Percentiles rank a stretch among this genome's conserved stretches.
phyloP scores from a whole-genome alignment of 2,329 filamentous ascomycete genomes.

The Didymella lethalis region DNA sequence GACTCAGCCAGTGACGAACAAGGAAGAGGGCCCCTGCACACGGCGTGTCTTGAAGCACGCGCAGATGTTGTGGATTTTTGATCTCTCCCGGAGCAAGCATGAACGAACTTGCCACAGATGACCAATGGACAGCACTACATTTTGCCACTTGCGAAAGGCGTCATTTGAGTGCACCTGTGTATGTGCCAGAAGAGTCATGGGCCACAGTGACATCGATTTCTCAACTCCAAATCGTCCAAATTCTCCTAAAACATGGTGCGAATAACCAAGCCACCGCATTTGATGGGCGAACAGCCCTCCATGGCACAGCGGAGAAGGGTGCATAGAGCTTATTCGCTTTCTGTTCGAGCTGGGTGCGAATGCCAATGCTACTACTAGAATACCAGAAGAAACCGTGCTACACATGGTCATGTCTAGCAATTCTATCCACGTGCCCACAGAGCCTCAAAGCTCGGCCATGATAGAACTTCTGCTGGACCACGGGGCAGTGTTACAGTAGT shows the following conservation, averaged over 20 bases:
- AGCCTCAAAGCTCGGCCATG: neutral
- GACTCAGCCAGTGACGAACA: neutral
- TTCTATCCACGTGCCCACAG: neutral
- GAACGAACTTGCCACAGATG: neutral
- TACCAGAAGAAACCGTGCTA: neutral
- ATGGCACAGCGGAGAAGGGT: neutral
- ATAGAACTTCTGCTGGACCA: neutral
- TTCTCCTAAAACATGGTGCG: neutral
- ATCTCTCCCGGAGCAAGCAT: neutral
- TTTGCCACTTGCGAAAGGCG: neutral
- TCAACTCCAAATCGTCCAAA: neutral
- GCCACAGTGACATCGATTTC: neutral
- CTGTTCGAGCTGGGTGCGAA: neutral
- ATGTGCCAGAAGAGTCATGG: neutral
- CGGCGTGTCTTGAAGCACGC: neutral
- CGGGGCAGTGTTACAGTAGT: no score
- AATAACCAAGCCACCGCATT: neutral
- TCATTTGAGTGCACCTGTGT: neutral
- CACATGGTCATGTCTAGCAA: neutral
- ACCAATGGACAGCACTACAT: neutral
- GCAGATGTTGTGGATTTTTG: neutral
- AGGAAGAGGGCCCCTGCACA: neutral
- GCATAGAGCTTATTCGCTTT: neutral
- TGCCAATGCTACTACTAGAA: neutral
- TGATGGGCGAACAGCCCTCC: neutral